Evolutionary conservation across 164 flowering plant genomes (phyloP).

Genomic region (Pachysandra terminalis): DNA sequence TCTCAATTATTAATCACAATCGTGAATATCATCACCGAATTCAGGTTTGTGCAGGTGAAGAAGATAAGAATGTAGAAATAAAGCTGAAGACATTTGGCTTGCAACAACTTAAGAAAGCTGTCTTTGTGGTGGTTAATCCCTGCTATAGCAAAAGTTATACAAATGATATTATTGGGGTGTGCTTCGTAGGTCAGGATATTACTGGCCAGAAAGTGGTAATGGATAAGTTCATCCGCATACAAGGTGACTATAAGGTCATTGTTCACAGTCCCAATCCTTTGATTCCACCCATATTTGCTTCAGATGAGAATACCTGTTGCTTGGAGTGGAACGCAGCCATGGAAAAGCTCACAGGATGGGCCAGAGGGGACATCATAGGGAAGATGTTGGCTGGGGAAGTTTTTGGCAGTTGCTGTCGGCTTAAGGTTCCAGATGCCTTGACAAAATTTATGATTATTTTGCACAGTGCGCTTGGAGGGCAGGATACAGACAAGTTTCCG

Average conservation of each 20-base stretch:
- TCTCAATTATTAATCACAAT: not conserved
- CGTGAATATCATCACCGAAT: constrained; percentile 9
- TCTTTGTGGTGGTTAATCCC: constrained; percentile 88
- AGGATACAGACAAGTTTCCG: constrained; percentile 73
- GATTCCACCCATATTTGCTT: constrained; percentile 97
- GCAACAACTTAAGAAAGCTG: constrained; percentile 44
- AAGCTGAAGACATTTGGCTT: constrained; percentile 75
- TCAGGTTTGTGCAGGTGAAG: constrained; percentile 70
- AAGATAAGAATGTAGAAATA: constrained; percentile 92
- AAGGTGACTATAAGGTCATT: constrained; percentile 95
- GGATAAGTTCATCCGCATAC: constrained; percentile 90
- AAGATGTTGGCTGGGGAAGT: constrained; percentile 89
- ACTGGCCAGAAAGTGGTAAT: constrained; percentile 87
- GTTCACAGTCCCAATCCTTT: constrained; percentile 90
- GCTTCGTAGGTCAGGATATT: constrained; percentile 98
- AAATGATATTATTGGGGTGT: constrained; percentile 80
- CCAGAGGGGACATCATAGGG: constrained; percentile 61
- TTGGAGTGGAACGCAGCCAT: constrained; percentile 97
- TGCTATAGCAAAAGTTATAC: constrained; percentile 87
- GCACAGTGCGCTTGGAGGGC: constrained; percentile 86
- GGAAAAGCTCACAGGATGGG: constrained; percentile 95
- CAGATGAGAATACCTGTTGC: constrained; percentile 91
- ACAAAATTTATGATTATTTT: constrained; percentile 90
- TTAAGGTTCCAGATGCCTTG: constrained; percentile 83
- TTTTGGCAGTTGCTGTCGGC: constrained; percentile 85